phyloP scores from a whole-genome alignment of 768 basidiomycete genomes.

The Boletus barrowsii region DNA sequence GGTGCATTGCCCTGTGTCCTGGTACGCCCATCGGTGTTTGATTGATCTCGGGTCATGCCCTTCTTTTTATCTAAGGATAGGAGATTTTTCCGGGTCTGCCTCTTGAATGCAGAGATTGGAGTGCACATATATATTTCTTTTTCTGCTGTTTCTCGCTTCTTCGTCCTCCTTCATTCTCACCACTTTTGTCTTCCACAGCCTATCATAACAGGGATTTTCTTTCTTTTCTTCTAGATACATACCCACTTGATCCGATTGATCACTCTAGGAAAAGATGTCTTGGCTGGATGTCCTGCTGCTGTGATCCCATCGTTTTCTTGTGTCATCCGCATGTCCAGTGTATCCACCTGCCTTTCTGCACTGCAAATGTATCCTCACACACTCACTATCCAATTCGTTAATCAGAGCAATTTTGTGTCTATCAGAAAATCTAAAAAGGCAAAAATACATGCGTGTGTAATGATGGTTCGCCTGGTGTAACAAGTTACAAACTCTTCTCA shows the following conservation, averaged over 20 bases:
- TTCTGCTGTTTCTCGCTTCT: not conserved
- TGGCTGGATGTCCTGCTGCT: conserved; percentile 1
- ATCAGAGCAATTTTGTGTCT: not conserved
- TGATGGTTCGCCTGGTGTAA: not conserved
- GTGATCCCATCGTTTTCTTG: not conserved
- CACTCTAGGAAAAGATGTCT: not conserved
- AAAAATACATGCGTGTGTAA: conserved; percentile 4
- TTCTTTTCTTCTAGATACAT: conserved; percentile 7
- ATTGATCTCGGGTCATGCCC: not conserved
- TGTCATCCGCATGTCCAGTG: conserved; percentile 14
- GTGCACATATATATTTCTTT: not conserved
- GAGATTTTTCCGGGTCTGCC: not conserved
- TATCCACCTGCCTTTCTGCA: conserved; percentile 15
- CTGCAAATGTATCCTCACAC: conserved; percentile 20
- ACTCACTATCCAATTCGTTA: conserved; percentile 17
- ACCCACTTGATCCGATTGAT: conserved; percentile 3
- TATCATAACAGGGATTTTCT: conserved; percentile 1
- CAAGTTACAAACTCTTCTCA: not conserved
- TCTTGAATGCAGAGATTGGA: not conserved
- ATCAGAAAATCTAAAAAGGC: too few species aligned
- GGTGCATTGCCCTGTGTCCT: not conserved
- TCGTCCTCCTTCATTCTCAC: not conserved
- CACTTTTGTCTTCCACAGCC: not conserved
- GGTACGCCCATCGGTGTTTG: not conserved
- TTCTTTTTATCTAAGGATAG: not conserved